These are phyloP conservation scores for Xylaria sp. DNA, from an alignment of 2,329 filamentous ascomycete species.

Conservation along the genomic window DNA sequence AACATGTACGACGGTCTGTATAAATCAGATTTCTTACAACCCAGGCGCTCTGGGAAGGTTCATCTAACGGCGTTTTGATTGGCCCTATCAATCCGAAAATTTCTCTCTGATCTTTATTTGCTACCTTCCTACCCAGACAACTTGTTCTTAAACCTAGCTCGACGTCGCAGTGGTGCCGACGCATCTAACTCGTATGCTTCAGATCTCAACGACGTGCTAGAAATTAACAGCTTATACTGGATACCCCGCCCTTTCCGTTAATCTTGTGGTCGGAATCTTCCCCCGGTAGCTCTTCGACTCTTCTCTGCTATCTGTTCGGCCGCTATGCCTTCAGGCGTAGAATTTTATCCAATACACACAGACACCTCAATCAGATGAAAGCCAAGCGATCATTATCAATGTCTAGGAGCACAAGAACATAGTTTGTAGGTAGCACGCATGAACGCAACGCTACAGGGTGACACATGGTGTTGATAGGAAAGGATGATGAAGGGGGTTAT, in stretches of 20 bases:
- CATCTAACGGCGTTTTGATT: constrained; percentile 43
- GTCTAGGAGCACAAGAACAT: constrained; percentile 10
- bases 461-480: constrained; percentile 27
- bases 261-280: constrained; percentile 30
- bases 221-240: constrained; percentile 34
- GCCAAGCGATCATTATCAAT: constrained; percentile 18
- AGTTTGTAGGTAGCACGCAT: constrained; percentile 24
- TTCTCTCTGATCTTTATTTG: constrained; percentile 40
- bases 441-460: constrained; percentile 28
- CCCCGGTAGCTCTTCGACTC: constrained; percentile 23
- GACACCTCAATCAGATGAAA: constrained; percentile 21
- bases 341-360: constrained; percentile 29
- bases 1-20: constrained; percentile 37
- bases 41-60: constrained; percentile 38
- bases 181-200: constrained; percentile 30
- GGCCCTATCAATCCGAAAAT: constrained; percentile 42
- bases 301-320: constrained; percentile 23
- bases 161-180: constrained; percentile 22
- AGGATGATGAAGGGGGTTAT: constrained; percentile 21
- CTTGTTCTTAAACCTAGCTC: constrained; percentile 34
- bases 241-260: constrained; percentile 31
- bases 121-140: constrained; percentile 38
- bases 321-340: constrained; percentile 29
- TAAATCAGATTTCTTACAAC: constrained; percentile 44
- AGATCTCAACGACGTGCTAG: constrained; percentile 29